These are phyloP conservation scores for Pelargonium australe DNA, from an alignment of 441 rosid genomes.

Conservation along the genomic window DNA sequence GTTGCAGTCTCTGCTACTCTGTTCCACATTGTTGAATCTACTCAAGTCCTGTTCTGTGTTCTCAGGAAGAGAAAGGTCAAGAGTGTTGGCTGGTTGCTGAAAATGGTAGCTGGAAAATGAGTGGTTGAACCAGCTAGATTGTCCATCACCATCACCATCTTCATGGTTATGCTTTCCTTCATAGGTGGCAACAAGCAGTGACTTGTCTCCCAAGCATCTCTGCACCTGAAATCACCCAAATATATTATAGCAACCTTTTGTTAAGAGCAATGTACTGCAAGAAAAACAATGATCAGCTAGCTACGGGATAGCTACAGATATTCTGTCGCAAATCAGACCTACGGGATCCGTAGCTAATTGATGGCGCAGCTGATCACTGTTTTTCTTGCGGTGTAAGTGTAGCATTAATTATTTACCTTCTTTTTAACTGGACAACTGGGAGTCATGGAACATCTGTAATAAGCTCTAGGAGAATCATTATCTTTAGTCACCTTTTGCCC, in stretches of 20 bases:
- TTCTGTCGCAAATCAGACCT: too few species aligned
- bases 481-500: conserved; percentile 99
- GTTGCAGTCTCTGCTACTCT: not conserved
- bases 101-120: too few species aligned
- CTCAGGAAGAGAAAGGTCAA: too few species aligned
- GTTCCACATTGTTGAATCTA: too few species aligned
- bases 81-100: too few species aligned
- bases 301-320: too few species aligned
- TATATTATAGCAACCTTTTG: too few species aligned
- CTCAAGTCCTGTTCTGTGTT: too few species aligned
- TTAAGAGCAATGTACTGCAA: too few species aligned
- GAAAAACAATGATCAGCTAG: too few species aligned
- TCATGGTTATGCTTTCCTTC: conserved; percentile 98
- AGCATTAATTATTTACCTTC: conserved; percentile 43
- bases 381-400: not conserved
- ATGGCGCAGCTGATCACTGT: too few species aligned
- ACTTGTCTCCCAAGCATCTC: conserved; percentile 77
- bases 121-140: conserved; percentile 60
- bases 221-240: conserved; percentile 46
- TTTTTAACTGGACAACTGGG: conserved; percentile 93
- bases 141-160: not conserved
- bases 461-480: conserved; percentile 94
- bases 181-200: conserved; percentile 77
- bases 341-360: too few species aligned
- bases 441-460: conserved; percentile 93